Evolutionary conservation across 768 basidiomycete species (phyloP).

Genomic region (Pisolithus albus): DNA sequence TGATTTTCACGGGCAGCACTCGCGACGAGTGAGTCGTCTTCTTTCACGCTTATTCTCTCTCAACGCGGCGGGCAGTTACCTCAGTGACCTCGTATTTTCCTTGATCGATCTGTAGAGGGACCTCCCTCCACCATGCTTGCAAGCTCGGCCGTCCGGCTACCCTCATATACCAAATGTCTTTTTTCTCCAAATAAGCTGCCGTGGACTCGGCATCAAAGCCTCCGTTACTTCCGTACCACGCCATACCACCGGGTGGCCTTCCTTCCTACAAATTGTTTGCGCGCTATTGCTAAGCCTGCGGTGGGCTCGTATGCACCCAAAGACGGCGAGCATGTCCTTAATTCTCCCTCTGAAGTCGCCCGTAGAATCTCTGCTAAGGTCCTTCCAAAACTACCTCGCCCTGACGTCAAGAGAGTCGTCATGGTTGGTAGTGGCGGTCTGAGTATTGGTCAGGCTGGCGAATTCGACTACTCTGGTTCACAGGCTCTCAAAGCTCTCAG

Average conservation of each 20-base stretch:
- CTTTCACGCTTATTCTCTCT: not conserved
- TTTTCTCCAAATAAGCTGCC: conserved; percentile 13
- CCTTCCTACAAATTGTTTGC: conserved; percentile 44
- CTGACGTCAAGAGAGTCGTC: conserved; percentile 90
- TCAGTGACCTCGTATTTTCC: conserved; percentile 28
- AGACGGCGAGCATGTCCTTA: conserved; percentile 70
- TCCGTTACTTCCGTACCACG: conserved; percentile 48
- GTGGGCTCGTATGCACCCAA: conserved; percentile 64
- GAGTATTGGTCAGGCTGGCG: conserved; percentile 96
- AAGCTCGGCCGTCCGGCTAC: conserved; percentile 6
- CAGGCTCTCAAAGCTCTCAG: conserved; percentile 97
- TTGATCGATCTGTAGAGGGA: conserved; percentile 13
- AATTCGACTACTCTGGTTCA: conserved; percentile 99
- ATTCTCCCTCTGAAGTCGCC: conserved; percentile 91
- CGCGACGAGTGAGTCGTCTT: conserved; percentile 28
- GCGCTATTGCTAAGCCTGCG: conserved; percentile 68
- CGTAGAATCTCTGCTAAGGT: conserved; percentile 91
- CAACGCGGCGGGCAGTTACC: conserved; percentile 15
- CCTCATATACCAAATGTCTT: conserved; percentile 6
- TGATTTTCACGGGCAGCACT: conserved; percentile 28
- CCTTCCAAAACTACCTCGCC: conserved; percentile 83
- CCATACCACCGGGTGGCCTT: conserved; percentile 29
- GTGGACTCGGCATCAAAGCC: conserved; percentile 14
- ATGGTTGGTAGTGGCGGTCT: conserved; percentile 96
- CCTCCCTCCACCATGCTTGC: conserved; percentile 9